Percentiles rank a stretch among this genome's conserved stretches.
Evolutionary conservation across 345 rosid genomes (phyloP).

Genomic region (Boechera retrofracta): DNA sequence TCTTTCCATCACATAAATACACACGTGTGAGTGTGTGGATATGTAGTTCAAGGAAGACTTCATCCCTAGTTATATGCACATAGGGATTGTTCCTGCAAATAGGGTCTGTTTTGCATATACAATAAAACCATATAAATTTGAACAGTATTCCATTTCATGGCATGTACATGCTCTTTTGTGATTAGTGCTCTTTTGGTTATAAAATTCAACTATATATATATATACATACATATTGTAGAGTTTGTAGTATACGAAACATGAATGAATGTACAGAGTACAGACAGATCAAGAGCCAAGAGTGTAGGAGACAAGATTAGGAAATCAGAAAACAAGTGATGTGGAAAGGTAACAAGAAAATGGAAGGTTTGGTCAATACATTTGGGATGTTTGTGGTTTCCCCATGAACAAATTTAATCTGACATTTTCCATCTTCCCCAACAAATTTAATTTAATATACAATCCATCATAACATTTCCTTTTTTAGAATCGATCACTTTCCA

Average conservation of each 20-base stretch:
- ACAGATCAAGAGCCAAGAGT: slow-evolving; percentile 43
- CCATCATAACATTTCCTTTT: slow-evolving; percentile 44
- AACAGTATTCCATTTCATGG: slow-evolving; percentile 11
- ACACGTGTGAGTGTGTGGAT: not conserved
- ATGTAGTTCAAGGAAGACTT: not conserved
- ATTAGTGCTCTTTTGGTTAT: not conserved
- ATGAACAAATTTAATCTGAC: slow-evolving; percentile 44
- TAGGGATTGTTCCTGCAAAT: not conserved
- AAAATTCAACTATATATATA: not conserved
- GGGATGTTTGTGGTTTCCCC: slow-evolving; percentile 48
- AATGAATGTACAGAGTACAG: slow-evolving; percentile 32
- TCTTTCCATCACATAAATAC: not conserved
- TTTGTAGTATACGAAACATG: not conserved
- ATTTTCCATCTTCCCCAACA: slow-evolving; percentile 40
- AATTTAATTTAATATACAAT: slow-evolving; percentile 13
- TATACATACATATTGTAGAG: not conserved
- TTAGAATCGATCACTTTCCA: slow-evolving; percentile 41
- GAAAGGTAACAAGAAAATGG: slow-evolving; percentile 44
- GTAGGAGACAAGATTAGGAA: slow-evolving; percentile 42
- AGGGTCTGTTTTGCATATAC: not conserved
- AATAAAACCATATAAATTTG: not conserved
- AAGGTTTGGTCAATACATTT: slow-evolving; percentile 47
- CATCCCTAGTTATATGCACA: no score
- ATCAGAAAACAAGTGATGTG: slow-evolving; percentile 34
- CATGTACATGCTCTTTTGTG: not conserved